Evolutionary conservation across 1,284 basidiomycete species (phyloP), one percentile per base, ranked within the genome.

Genomic region (Golubevia sp.): DNA sequence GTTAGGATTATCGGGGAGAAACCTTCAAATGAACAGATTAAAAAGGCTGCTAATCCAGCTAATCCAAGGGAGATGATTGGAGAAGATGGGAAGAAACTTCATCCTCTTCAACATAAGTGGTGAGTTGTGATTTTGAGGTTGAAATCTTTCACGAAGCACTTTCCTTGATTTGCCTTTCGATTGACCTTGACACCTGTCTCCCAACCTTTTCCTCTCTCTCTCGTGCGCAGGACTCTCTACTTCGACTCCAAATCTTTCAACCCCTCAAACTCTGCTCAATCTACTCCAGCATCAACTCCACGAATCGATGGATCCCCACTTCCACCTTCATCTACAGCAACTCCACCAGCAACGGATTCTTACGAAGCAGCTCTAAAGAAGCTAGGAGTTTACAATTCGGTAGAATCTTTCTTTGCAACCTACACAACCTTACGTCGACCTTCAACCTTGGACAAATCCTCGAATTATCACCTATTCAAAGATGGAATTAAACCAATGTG

Each of bases 401-500:
- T 84, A n/a, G 74, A 84, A 53, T 65, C 64, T 11, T 84, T 84
- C 67, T 79, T 82, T 56, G 59, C 64, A 26, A 76, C 75, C 21
- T 84, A 78, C 58, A 67, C 76, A 26, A 79, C 80, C 38, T 66
- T 84, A 1, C 75, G 74, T 23, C 75, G 79, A 2, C 83, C 83
- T 1, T 77, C 77, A 5, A 71, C 72, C 30, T 64, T 84, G 26
- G 80, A 77, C 3, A 62, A 67, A n/a, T 69, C 77, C 58, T 68
- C 74, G 49, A 80, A 78, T 56, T 79, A 84, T 63, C 83, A 84
- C 52, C 52, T 84, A 5, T 84, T 84, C 74, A 84, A 84, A 56
- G 69, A 77, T 55, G 76, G 74, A 7, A 80, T 84, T 63, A 82
- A 80, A 57, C 83, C 83, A 2, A 80, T 83, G 80, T 84, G 83